phyloP scores from a whole-genome alignment of 768 basidiomycete species.

The Tephrocybe sp. region DNA sequence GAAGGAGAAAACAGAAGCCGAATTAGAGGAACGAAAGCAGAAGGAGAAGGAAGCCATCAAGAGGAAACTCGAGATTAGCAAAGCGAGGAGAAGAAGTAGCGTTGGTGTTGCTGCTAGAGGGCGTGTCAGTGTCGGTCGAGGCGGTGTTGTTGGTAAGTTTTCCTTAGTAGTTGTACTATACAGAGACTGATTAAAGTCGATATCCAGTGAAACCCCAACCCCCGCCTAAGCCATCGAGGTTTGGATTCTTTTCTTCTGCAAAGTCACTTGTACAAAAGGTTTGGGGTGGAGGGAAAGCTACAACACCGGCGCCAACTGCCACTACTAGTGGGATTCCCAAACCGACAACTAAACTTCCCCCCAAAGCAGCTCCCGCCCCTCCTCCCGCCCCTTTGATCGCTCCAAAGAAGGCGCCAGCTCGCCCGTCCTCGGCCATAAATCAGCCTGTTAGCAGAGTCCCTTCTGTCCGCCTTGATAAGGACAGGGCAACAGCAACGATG shows the following conservation, averaged over 20 bases:
- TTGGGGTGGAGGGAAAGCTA: slow-evolving; percentile 59
- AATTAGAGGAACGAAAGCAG: slow-evolving; percentile 47
- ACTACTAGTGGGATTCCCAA: slow-evolving; percentile 22
- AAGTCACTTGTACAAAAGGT: slow-evolving; percentile 73
- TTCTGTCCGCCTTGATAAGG: slow-evolving; percentile 19
- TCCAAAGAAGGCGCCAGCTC: slow-evolving; percentile 18
- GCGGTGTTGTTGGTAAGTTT: slow-evolving; percentile 40
- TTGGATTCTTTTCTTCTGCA: slow-evolving; percentile 72
- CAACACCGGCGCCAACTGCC: slow-evolving; percentile 23
- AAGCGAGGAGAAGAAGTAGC: slow-evolving; percentile 71
- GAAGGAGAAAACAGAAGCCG: slow-evolving; percentile 37
- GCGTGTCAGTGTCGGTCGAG: slow-evolving; percentile 39
- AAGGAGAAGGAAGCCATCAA: slow-evolving; percentile 58
- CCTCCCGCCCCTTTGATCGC: slow-evolving; percentile 12
- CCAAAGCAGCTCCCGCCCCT: slow-evolving; percentile 11
- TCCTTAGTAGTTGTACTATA: background rate
- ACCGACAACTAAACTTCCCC: slow-evolving; percentile 15
- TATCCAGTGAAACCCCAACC: slow-evolving; percentile 37
- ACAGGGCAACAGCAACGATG: slow-evolving; percentile 13
- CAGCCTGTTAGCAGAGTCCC: slow-evolving; percentile 13
- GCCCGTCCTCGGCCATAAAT: slow-evolving; percentile 21
- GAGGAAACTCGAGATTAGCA: slow-evolving; percentile 64
- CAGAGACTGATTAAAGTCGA: background rate
- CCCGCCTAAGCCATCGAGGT: slow-evolving; percentile 47
- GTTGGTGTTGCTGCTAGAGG: slow-evolving; percentile 42